Base-by-base conservation (phyloP, 2,329 filamentous ascomycete genomes). In the Biscogniauxia sp. region DNA sequence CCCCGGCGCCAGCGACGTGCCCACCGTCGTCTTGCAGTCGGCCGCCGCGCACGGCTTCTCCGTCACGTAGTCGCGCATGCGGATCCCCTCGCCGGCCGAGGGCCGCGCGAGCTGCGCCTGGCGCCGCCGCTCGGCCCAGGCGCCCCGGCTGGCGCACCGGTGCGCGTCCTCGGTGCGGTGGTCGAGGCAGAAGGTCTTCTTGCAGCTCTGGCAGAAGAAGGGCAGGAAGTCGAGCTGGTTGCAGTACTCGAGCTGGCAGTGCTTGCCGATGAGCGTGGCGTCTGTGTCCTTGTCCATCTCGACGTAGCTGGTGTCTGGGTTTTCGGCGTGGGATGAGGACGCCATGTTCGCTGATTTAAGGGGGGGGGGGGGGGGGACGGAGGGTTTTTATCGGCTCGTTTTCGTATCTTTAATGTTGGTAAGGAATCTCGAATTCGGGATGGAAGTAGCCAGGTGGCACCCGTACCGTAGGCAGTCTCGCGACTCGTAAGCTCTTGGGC, bases 171-270 rank as follows among this genome's bases (percentile, higher is more conserved):
- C 94, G 70, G 87, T 89, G 58, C 94, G 91, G 81, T 99, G 95
- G 73, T 98, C 94, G 67, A 96, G 89, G 75, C 96, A 99, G 80
- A 88, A 99, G 17, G 90, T 94, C 61, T 86, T 84, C 65, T 75
- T 84, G 79, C 95, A 99, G 68, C 91, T 95, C 74, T 96, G 91
- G 79, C 95, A 99, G 72, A 88, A 84, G 77, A 98, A 98, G 3
- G 95, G 95, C 4, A 99, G 86, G 76, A 99, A 98, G 78, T 98
- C 95, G 62, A 98, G 90, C 73, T 95, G 91, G 74, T 93, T 90
- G 82, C 95, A 99, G 82, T 92, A 96, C 66, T 89, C 82, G 77
- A 91, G 89, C 76, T 97, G 88, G 84, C 95, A 99, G 80, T 97
- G 93, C 64, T 86, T 86, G 76, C 95, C 95, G 69, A 98, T 89